Conservation (phyloP, 805 yeast species). For the Cyberlindnera nakhonratchasimensis region DNA sequence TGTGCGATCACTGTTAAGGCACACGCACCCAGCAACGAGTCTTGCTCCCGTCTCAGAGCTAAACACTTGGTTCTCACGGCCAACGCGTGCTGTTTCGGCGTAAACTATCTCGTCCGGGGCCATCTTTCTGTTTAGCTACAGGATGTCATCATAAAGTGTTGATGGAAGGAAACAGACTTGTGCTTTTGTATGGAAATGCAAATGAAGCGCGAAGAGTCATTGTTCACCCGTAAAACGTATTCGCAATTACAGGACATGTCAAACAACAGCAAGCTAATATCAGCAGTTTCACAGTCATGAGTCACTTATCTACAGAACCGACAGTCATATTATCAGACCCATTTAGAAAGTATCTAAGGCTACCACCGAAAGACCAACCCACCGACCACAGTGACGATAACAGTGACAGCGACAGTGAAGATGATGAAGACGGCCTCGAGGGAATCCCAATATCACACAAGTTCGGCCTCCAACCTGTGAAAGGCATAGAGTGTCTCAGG, state of each 20-base stretch:
- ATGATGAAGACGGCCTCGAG: slow-evolving; percentile 27
- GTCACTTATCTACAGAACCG: not conserved
- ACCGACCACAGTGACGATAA: not conserved
- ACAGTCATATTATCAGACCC: not conserved
- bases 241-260: too few relatives aligned
- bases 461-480: slow-evolving; percentile 19
- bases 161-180: too few relatives aligned
- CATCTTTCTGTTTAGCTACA: not conserved
- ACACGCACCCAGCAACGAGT: slow-evolving; percentile 89
- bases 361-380: not conserved
- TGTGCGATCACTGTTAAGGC: slow-evolving; percentile 52
- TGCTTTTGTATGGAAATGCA: too few relatives aligned
- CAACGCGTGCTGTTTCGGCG: slow-evolving; percentile 17
- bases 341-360: not conserved
- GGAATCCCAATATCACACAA: slow-evolving; percentile 36
- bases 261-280: too few relatives aligned
- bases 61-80: slow-evolving; percentile 40
- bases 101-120: slow-evolving; percentile 2
- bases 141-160: too few relatives aligned
- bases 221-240: too few relatives aligned
- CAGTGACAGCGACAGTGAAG: slow-evolving; percentile 12
- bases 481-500: slow-evolving; percentile 25
- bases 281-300: not conserved
- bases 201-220: too few relatives aligned
- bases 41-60: slow-evolving; percentile 64